Evolutionary conservation across 2,329 filamentous ascomycete genomes (phyloP).

Genomic region (Harringtonia aguacate): DNA sequence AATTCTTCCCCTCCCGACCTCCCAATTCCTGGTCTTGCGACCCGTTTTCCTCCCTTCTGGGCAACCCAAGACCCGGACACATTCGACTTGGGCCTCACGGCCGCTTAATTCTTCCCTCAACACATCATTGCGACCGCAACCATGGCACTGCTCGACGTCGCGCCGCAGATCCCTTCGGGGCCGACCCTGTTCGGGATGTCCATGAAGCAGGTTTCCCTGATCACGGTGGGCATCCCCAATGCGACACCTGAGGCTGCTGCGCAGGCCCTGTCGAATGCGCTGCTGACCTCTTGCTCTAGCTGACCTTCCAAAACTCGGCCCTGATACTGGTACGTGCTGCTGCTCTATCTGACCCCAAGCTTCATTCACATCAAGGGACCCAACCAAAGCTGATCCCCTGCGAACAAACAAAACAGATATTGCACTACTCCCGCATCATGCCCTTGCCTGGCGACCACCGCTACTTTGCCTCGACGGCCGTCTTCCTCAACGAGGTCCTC

Average conservation of each 20-base stretch:
- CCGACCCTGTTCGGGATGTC: slow-evolving; percentile 47
- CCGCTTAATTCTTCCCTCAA: too few species aligned
- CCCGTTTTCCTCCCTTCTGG: too few species aligned
- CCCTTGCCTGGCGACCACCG: slow-evolving; percentile 71
- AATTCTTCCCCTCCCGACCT: too few species aligned
- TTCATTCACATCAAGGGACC: too few species aligned
- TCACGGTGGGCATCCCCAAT: slow-evolving; percentile 37
- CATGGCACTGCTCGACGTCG: slow-evolving; percentile 32
- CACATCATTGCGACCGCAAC: too few species aligned
- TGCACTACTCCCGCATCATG: slow-evolving; percentile 95
- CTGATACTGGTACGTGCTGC: slow-evolving; percentile 52
- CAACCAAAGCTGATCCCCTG: not conserved
- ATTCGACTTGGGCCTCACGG: too few species aligned
- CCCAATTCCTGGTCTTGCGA: too few species aligned
- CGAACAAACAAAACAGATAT: too few species aligned
- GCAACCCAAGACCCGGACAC: too few species aligned
- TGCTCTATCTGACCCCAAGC: too few species aligned
- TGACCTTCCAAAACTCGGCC: slow-evolving; percentile 71
- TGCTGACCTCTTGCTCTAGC: slow-evolving; percentile 30
- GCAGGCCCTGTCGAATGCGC: not conserved
- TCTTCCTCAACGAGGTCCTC: slow-evolving; percentile 86
- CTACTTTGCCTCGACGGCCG: slow-evolving; percentile 88
- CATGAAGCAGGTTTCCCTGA: slow-evolving; percentile 58
- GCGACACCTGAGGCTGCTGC: too few species aligned
- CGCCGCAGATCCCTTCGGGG: slow-evolving; percentile 24